Evolutionary conservation across 192 early-diverging fungal species (phyloP), one percentile per base, ranked within the genome.

Genomic region (Gonapodya prolifera): DNA sequence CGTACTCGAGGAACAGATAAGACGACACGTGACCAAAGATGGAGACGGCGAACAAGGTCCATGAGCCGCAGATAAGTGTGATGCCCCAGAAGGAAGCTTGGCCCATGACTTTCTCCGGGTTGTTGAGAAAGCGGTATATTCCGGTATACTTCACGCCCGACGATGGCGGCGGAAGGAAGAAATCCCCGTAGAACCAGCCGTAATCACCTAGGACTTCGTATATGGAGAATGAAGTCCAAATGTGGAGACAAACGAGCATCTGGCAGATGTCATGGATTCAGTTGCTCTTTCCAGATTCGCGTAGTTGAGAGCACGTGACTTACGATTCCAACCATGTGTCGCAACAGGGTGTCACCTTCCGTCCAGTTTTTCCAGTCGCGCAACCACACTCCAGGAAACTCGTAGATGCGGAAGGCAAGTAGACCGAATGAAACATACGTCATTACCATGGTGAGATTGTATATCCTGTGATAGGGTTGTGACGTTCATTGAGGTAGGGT

Each of bases 111-210:
- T 94, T 92, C 71, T 95, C 93, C 8, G 97, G 96, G 83, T n/a
- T 69, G 45, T 69, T 69, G 45, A 69, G 45, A n/a, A 69, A 69
- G 13, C 45, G 8, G 45, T 69, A 69, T 8, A 69, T 69, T n/a
- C 45, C 45, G n/a, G 13, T n/a, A 8, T n/a, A 69, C 45, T 69
- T 69, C 13, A 69, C 13, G 13, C 45, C 45, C 45, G 45, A 16
- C 45, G 8, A 16, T n/a, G 8, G 45, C n/a, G n/a, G n/a, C 45
- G 45, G 45, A 8, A 69, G 45, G 45, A 69, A 80, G 35, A 45
- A 34, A 45, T 98, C 97, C 70, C 94, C 96, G 81, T 98, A 97
- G 84, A 99, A 99, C 95, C 95, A 99, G 1, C 96, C 97, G 85
- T 94, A 94, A 79, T 96, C 93, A 71, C 97, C 96, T 75, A 97